These are phyloP conservation scores for Aspergillus brasiliensis DNA, from an alignment of 2,329 filamentous ascomycete species.

Conservation along the genomic window DNA sequence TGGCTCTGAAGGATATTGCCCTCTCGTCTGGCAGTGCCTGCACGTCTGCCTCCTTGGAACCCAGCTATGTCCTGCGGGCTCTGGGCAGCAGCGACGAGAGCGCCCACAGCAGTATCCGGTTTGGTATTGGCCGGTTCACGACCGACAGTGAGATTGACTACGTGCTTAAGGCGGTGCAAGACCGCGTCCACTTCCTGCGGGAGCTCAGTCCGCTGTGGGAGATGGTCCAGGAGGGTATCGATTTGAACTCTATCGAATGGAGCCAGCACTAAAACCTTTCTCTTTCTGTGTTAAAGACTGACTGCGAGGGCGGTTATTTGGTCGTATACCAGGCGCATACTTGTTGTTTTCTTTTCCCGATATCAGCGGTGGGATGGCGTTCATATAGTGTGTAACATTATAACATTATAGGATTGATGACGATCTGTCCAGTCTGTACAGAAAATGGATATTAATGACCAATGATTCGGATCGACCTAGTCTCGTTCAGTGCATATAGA, in stretches of 20 bases:
- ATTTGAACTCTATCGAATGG: constrained; percentile 96
- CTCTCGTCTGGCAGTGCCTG: constrained; percentile 95
- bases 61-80: constrained; percentile 91
- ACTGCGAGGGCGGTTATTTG: constrained; percentile 1
- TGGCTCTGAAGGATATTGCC: constrained; percentile 98
- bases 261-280: constrained; percentile 68
- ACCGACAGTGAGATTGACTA: constrained; percentile 96
- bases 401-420: constrained; percentile 23
- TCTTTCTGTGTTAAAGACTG: constrained; percentile 17
- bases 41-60: constrained; percentile 94
- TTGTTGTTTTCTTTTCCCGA: constrained; percentile 19
- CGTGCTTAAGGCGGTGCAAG: constrained; percentile 88
- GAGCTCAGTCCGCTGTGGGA: constrained; percentile 97
- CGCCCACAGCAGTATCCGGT: constrained; percentile 95
- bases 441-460: constrained; percentile 16
- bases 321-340: constrained; percentile 10
- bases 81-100: constrained; percentile 96
- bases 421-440: constrained; percentile 22
- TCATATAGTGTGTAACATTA: constrained; percentile 27
- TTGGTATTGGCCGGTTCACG: constrained; percentile 96
- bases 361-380: constrained; percentile 27
- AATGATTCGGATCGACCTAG: neutral
- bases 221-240: constrained; percentile 93
- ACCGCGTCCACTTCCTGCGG: constrained; percentile 87
- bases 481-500: no score